These are phyloP conservation scores for Vachellia collinsii DNA, from an alignment of 306 rosid species.

Conservation along the genomic window DNA sequence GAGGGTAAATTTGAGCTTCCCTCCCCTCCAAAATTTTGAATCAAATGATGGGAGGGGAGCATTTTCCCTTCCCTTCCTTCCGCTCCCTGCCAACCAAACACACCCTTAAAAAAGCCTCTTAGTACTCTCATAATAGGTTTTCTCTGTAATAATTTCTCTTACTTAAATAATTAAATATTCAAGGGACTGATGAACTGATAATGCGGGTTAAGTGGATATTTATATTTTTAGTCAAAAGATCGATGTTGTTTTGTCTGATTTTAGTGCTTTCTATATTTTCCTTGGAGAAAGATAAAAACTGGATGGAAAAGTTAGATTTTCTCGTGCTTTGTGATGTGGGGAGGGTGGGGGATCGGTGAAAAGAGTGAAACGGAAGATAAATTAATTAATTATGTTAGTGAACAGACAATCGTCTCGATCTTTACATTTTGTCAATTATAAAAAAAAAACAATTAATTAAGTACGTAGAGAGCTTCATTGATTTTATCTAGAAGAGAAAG, in stretches of 20 bases:
- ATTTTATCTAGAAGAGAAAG: constrained; percentile 23
- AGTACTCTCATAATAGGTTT: background rate
- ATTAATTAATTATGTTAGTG: constrained; percentile 14
- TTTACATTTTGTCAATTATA: constrained; percentile 32
- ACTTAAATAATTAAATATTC: background rate
- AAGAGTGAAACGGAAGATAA: constrained; percentile 40
- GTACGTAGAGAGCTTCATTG: constrained; percentile 34
- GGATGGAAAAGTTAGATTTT: constrained; percentile 47
- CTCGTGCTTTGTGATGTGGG: constrained; percentile 62
- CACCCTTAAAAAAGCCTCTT: constrained; percentile 6
- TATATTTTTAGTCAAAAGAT: constrained; percentile 31
- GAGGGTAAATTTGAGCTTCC: too few species aligned
- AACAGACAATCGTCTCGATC: constrained; percentile 53
- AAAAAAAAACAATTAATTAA: background rate
- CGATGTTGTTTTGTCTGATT: constrained; percentile 40
- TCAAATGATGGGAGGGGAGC: too few species aligned
- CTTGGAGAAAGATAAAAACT: constrained; percentile 38
- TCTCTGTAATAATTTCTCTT: constrained; percentile 30
- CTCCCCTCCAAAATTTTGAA: too few species aligned
- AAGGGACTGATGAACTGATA: constrained; percentile 34
- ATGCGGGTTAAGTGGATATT: constrained; percentile 1
- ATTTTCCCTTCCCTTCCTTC: too few species aligned
- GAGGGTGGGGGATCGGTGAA: constrained; percentile 44
- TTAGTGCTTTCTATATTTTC: constrained; percentile 27
- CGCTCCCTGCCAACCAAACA: too few species aligned